Percentiles rank a stretch among this genome's conserved stretches.
phyloP scores from a whole-genome alignment of 2,329 filamentous ascomycete genomes.

The Coniochaeta pulveracea region DNA sequence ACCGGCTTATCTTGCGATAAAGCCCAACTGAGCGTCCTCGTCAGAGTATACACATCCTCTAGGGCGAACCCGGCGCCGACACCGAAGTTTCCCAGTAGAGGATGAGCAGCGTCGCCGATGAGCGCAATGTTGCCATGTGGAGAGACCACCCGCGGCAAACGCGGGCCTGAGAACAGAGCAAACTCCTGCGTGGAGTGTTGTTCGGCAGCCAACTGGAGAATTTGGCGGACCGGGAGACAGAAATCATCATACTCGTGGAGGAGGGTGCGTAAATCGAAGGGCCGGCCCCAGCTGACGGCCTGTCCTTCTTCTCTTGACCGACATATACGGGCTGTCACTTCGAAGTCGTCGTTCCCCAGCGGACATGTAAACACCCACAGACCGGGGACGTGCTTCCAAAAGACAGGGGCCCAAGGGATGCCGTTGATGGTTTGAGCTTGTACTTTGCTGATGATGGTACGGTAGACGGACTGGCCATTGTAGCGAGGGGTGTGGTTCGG shows the following conservation, averaged over 20 bases:
- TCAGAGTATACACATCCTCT: constrained; percentile 18
- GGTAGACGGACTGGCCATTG: constrained; percentile 23
- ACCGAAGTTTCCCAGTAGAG: constrained; percentile 32
- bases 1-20: constrained; percentile 9
- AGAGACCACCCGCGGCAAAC: constrained; percentile 17
- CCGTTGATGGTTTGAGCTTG: constrained; percentile 16
- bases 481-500: constrained; percentile 31
- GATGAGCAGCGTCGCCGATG: constrained; percentile 43
- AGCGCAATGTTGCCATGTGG: constrained; percentile 29
- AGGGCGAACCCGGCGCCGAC: constrained; percentile 25
- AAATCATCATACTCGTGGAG: constrained; percentile 17
- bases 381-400: constrained; percentile 19
- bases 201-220: constrained; percentile 17
- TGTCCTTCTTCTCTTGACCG: constrained; percentile 13
- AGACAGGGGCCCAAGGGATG: constrained; percentile 16
- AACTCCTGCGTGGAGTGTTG: constrained; percentile 16
- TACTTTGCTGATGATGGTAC: constrained; percentile 16
- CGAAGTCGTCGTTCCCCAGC: constrained; percentile 20
- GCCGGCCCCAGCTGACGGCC: constrained; percentile 19
- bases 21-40: constrained; percentile 15
- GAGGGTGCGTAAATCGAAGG: constrained; percentile 11
- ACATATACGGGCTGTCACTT: constrained; percentile 17
- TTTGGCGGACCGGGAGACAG: constrained; percentile 17
- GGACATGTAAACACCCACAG: constrained; percentile 22
- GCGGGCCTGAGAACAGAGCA: constrained; percentile 17